These are phyloP conservation scores for Sordaria brevicollis DNA, from an alignment of 495 filamentous ascomycete genomes.

Conservation along the genomic window DNA sequence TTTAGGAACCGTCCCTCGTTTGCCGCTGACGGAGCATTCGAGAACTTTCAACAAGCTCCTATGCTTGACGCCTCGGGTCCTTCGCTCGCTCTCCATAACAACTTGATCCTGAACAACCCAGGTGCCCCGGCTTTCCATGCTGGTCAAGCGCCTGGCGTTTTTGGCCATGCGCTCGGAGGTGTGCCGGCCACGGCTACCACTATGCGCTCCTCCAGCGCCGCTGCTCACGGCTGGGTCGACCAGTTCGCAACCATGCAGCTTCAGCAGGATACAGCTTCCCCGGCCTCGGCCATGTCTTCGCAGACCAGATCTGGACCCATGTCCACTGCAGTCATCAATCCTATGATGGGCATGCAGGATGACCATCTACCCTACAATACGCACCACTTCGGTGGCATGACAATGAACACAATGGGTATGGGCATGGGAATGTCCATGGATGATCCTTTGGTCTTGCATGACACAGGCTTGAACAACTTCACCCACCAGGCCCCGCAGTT, in stretches of 20 bases:
- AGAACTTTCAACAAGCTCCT: slow-evolving; percentile 12
- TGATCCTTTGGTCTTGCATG: neutral
- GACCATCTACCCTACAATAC: neutral
- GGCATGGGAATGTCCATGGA: neutral
- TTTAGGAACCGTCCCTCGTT: slow-evolving; percentile 18
- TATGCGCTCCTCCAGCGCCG: slow-evolving; percentile 2
- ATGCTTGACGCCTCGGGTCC: neutral
- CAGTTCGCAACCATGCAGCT: slow-evolving; percentile 20
- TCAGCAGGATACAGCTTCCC: neutral
- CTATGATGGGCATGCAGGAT: slow-evolving; percentile 1
- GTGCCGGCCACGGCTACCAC: neutral
- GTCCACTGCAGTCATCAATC: neutral
- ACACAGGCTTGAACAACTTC: neutral
- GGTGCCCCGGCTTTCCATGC: neutral
- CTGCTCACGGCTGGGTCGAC: slow-evolving; percentile 14
- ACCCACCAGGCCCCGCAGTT: neutral
- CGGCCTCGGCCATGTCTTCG: neutral
- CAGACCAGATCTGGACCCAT: slow-evolving; percentile 1
- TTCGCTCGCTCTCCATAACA: neutral
- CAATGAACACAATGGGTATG: neutral
- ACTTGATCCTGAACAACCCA: slow-evolving; percentile 4
- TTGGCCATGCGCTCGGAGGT: neutral
- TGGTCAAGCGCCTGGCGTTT: neutral
- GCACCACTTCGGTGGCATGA: neutral
- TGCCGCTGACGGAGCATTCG: slow-evolving; percentile 11